Evolutionary conservation across 805 yeast species (phyloP).

Genomic region (Saccharomycopsis capsularis): DNA sequence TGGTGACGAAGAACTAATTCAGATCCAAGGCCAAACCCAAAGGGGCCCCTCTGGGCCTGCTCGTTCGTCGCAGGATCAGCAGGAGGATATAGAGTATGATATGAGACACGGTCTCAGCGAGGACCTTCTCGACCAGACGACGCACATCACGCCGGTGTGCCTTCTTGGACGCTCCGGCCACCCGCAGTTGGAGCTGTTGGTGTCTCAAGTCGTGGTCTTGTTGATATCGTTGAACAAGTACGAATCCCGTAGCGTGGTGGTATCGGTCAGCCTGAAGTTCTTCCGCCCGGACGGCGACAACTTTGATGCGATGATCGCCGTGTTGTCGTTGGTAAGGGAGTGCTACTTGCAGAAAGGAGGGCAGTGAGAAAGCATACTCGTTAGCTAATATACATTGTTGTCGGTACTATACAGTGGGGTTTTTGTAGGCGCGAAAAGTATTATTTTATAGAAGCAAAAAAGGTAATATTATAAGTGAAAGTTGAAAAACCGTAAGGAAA

Average conservation of each 20-base stretch:
- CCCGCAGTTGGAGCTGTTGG: slow-evolving; percentile 41
- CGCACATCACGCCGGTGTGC: slow-evolving; percentile 39
- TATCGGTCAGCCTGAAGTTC: slow-evolving; percentile 42
- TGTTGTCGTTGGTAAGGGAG: slow-evolving; percentile 31
- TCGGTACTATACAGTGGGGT: no score
- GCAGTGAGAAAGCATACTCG: no score
- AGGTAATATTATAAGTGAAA: no score
- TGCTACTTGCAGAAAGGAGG: slow-evolving; percentile 20
- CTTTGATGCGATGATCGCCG: slow-evolving; percentile 40
- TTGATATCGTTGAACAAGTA: slow-evolving; percentile 14
- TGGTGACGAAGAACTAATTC: not conserved
- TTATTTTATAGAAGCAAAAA: no score
- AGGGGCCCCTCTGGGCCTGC: not conserved
- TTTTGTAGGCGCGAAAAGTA: no score
- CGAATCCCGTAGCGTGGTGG: slow-evolving; percentile 27
- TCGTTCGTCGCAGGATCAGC: not conserved
- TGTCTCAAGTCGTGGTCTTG: slow-evolving; percentile 34
- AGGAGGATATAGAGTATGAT: slow-evolving; percentile 18
- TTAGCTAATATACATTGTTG: no score
- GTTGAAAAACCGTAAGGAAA: no score
- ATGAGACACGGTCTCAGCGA: slow-evolving; percentile 23
- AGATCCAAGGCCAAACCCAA: not conserved
- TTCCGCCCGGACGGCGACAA: slow-evolving; percentile 31
- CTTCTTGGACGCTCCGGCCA: slow-evolving; percentile 43
- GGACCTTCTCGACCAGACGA: slow-evolving; percentile 24